A percentile compares a stretch with the other conserved stretches of the same genome.
Conservation (phyloP, 495 filamentous ascomycete genomes). For the Aspergillus wentii region DNA sequence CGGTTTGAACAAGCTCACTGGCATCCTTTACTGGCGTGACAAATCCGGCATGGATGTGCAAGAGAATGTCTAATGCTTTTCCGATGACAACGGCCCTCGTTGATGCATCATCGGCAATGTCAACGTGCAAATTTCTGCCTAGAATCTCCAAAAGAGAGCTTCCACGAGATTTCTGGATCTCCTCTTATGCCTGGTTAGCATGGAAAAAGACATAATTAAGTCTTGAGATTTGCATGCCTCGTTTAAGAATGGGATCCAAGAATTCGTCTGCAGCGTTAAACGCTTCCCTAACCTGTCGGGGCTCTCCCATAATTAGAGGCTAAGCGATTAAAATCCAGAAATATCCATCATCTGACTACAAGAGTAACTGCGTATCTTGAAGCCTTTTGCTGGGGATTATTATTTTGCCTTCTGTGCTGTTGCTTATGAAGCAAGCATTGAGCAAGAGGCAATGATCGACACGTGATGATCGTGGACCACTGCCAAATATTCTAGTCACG, state of each 20-base stretch:
- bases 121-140: background rate
- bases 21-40: constrained; percentile 17
- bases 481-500: no score
- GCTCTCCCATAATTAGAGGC: constrained; percentile 22
- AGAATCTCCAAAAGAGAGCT: constrained; percentile 37
- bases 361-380: no score
- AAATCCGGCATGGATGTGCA: constrained; percentile 34
- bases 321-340: background rate
- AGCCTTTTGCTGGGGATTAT: no score
- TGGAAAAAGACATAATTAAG: constrained; percentile 1
- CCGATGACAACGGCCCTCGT: constrained; percentile 25
- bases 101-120: constrained; percentile 4
- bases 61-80: constrained; percentile 33
- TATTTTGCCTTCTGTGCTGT: no score
- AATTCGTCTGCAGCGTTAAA: constrained; percentile 36
- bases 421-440: no score
- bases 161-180: constrained; percentile 31
- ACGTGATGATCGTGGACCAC: no score
- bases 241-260: constrained; percentile 36
- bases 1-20: constrained; percentile 1
- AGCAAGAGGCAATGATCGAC: no score
- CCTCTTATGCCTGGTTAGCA: constrained; percentile 35
- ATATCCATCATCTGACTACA: background rate
- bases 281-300: constrained; percentile 16
- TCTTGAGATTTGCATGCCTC: constrained; percentile 32